phyloP scores from a whole-genome alignment of 148 eudicot species.

The Cornus kousa region DNA sequence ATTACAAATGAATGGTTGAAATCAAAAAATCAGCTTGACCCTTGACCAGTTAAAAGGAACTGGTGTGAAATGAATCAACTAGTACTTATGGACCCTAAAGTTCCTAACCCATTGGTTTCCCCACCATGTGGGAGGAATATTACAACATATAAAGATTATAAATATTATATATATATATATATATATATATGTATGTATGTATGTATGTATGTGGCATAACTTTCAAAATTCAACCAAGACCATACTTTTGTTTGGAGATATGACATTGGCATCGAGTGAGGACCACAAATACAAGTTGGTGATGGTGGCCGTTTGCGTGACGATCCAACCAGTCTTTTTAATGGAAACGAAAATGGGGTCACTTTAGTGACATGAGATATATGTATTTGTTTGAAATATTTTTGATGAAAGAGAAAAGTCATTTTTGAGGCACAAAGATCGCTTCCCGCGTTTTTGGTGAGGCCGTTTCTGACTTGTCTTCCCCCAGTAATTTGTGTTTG shows the following conservation, averaged over 20 bases:
- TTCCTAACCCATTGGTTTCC: not conserved
- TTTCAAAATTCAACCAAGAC: not conserved
- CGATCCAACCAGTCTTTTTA: not conserved
- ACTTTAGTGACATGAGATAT: too few relatives aligned
- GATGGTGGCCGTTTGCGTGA: not conserved
- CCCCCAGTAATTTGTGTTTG: too few relatives aligned
- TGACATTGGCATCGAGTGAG: not conserved
- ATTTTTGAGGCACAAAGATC: too few relatives aligned
- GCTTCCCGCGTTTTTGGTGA: too few relatives aligned
- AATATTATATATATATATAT: too few relatives aligned
- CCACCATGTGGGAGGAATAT: not conserved
- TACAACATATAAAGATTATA: too few relatives aligned
- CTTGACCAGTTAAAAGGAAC: not conserved
- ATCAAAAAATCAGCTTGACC: slow-evolving; percentile 3
- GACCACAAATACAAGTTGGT: slow-evolving; percentile 2
- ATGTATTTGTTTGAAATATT: not conserved
- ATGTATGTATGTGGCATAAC: not conserved
- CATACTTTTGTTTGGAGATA: not conserved
- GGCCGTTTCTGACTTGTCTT: not conserved
- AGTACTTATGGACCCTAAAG: not conserved
- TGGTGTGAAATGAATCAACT: not conserved
- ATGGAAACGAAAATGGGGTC: not conserved
- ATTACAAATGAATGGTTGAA: not conserved
- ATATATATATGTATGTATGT: too few relatives aligned
- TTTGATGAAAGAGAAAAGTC: not conserved